Conservation (phyloP, 164 flowering plant species). For the Brasenia schreberi region DNA sequence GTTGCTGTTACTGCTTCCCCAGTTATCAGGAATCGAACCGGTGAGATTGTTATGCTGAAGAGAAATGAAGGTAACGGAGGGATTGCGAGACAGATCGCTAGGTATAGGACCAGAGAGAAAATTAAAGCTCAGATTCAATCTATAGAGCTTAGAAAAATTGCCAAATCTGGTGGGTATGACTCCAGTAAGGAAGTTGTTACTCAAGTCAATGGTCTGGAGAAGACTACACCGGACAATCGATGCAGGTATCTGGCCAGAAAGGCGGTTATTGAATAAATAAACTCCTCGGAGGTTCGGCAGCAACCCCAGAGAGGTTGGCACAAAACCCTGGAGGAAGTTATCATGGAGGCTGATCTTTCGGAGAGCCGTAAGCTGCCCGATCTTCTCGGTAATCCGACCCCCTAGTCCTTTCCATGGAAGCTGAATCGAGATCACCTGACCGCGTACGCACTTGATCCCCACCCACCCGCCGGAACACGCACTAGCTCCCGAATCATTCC, state of each 20-base stretch:
- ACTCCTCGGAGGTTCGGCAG: constrained; percentile 70
- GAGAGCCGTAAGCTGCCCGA: constrained; percentile 55
- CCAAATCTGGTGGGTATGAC: constrained; percentile 45
- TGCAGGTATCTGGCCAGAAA: constrained; percentile 74
- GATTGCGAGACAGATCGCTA: constrained; percentile 23
- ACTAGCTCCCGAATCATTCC: constrained; percentile 47
- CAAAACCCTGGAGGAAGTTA: constrained; percentile 42
- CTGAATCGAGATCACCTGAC: constrained; percentile 71
- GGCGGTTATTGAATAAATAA: constrained; percentile 67
- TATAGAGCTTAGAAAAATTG: constrained; percentile 41
- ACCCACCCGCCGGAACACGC: constrained; percentile 82
- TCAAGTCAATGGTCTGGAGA: constrained; percentile 65
- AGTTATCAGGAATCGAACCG: constrained; percentile 55
- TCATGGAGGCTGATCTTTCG: constrained; percentile 76
- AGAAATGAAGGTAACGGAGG: constrained; percentile 50
- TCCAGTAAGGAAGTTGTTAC: constrained; percentile 66
- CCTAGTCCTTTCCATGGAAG: constrained; percentile 81
- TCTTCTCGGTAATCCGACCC: constrained; percentile 55
- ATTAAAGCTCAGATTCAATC: constrained; percentile 76
- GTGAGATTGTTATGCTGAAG: constrained; percentile 72
- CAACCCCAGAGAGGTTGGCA: constrained; percentile 61
- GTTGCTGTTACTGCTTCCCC: constrained; percentile 21
- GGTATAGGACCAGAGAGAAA: constrained; percentile 56
- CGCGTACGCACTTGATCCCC: constrained; percentile 74
- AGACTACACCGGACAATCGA: constrained; percentile 41